Evolutionary conservation across 2,329 filamentous ascomycete species (phyloP), one percentile per base, ranked within the genome.

Genomic region (Aspergillus fijiensis): DNA sequence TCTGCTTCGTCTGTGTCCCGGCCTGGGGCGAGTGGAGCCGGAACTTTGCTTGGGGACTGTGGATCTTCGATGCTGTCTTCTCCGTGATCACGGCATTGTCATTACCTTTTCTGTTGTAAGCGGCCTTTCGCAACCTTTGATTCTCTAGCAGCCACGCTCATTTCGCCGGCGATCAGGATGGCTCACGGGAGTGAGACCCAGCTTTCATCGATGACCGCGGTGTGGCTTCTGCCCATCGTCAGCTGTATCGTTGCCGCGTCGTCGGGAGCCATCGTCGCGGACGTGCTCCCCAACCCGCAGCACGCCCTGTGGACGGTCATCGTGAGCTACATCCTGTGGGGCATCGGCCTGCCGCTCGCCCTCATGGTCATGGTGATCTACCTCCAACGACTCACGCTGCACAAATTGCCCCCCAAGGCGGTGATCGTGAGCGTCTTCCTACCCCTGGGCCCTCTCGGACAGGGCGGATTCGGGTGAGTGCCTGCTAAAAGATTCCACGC

Each of bases 271-370:
- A 77, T 88, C 57, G 80, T 90, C 0, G 86, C 89, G 3, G 80
- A 81, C 7, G 78, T 83, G 14, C 79, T 91, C 0, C 80, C 82
- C 1, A 77, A 86, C 61, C 75, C 76, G 0, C 74, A 82, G 33
- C 80, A 86, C 63, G 86, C 85, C 5, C 76, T 89, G 12, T 83
- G 82, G 59, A 91, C 89, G 0, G 69, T 91, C 21, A 75, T 91
- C 23, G 78, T 79, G 16, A 87, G 83, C 25, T 92, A 91, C 71
- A 77, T 89, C n/a, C 82, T 91, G 60, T 90, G 87, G 87, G 88
- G 88, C 0, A 85, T 88, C 55, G 85, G 87, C 2, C 76, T 83
- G 1, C 83, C 84, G 0, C 75, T 91, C 50, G 84, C 87, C 0
- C 80, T 88, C 72, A 84, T 84, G 63, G 82, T 89, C 7, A 79